Evolutionary conservation across 176 grass and related monocot genomes (phyloP), one percentile per base, ranked within the genome.

Genomic region (Cenchrus americanus): DNA sequence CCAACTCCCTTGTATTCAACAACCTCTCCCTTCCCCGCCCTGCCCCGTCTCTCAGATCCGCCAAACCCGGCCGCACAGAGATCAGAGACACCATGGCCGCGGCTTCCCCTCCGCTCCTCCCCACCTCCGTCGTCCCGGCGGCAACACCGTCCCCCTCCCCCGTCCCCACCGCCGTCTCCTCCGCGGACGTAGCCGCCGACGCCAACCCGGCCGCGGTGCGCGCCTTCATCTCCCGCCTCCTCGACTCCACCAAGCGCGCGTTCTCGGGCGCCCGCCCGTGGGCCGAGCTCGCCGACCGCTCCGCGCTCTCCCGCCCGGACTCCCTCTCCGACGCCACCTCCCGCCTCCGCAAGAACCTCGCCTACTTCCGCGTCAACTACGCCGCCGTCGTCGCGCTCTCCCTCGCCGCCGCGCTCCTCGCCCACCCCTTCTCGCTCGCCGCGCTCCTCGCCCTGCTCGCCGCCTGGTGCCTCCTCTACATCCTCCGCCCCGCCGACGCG

Each of bases 331-430:
- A 94, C 0, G 81, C 92, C 80, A 30, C 83, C 75, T 64, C 85
- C 13, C 92, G 94, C 24, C 83, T 92, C 9, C 85, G 94, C 62
- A 89, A 73, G 77, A 97, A 97, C 87, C 80, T 97, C 24, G 62
- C 92, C 67, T 94, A 97, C 87, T 97, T 97, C 80, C 92, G 94
- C 61, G 94, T 86, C 76, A 97, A 97, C 89, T 97, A 97, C 85
- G 66, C 89, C 44, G 77, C 87, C 24, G 13, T 87, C 53, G 76
- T 87, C 23, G 83, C 73, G 15, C 68, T 90, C 27, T 84, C 77
- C 26, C 86, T 94, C 9, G 78, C 84, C 47, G 58, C 90, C 17
- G 58, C 86, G 51, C 86, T 94, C 75, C 79, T 89, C 21, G 81
- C 86, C 37, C 88, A 94, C 75, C 92, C 92, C 0, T 32, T 87